phyloP scores from a whole-genome alignment of 352 stramenopile species.

The Lagenidium sp. region DNA sequence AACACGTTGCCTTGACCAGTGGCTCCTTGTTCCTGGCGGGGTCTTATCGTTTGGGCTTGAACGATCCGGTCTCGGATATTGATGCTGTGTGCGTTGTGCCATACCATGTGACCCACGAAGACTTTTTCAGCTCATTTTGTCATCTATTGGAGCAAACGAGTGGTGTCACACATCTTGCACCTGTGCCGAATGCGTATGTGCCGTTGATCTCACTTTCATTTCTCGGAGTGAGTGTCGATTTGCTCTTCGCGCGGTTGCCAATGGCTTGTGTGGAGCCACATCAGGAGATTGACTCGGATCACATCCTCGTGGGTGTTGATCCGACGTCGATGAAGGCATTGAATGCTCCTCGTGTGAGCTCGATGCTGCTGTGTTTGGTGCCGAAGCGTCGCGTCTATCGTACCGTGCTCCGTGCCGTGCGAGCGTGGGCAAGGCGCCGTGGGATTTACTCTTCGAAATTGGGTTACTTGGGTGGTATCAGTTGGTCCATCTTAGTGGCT shows the following conservation, averaged over 20 bases:
- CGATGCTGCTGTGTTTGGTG: constrained; percentile 92
- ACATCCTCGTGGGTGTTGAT: constrained; percentile 90
- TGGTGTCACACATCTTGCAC: constrained; percentile 64
- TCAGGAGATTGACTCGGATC: constrained; percentile 80
- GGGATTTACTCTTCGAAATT: constrained; percentile 97
- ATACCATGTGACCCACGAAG: constrained; percentile 71
- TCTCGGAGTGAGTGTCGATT: constrained; percentile 83
- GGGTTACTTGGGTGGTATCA: constrained; percentile 96
- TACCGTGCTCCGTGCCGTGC: constrained; percentile 63
- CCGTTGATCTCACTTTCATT: constrained; percentile 90
- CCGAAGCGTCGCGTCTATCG: constrained; percentile 86
- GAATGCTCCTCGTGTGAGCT: constrained; percentile 93
- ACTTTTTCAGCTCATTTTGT: constrained; percentile 83
- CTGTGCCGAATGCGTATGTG: constrained; percentile 88
- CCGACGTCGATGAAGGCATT: constrained; percentile 91
- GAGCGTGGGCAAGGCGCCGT: constrained; percentile 71
- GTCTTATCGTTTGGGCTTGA: constrained; percentile 78
- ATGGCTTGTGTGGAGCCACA: constrained; percentile 50
- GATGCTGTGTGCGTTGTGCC: constrained; percentile 77
- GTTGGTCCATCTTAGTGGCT: constrained; percentile 96
- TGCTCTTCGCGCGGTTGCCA: constrained; percentile 85
- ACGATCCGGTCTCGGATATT: constrained; percentile 79
- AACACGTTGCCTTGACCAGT: constrained; percentile 66
- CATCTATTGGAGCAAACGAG: constrained; percentile 45
- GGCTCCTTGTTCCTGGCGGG: constrained; percentile 77